Base-by-base conservation (phyloP, 768 basidiomycete genomes). In the Mycena vitilis region DNA sequence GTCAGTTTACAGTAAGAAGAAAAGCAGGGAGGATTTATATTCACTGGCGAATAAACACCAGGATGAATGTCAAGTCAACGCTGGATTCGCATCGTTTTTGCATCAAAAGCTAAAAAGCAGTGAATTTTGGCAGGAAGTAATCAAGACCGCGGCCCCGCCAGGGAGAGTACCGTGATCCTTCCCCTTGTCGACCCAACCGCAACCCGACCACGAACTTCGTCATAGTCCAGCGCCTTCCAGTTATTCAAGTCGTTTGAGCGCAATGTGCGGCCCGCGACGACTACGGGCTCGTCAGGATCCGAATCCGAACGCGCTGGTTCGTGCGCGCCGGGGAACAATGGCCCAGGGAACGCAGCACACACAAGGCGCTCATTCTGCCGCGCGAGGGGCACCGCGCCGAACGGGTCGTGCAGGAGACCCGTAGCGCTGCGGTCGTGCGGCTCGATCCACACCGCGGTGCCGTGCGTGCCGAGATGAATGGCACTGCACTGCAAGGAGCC, bases 391-490 rank as follows among this genome's bases (percentile, higher is more conserved):
- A 69, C 30, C 30, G 30, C 30, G 30, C 30, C 60, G 23, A 68
- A 30, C 8, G n/a, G 47, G n/a, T 62, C 62, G 4, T 75, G 75
- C 72, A 84, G 69, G 66, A 83, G 77, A 36, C 85, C 86, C 1
- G 71, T 79, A 5, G 73, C 73, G 10, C 82, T 79, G 66, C 80
- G 82, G 70, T 84, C 84, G 64, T 77, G 83, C 30, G 91, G 90
- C 63, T 86, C 85, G 25, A 91, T 82, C 89, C 90, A 91, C 10
- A 86, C 79, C 2, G 89, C 89, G 0, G 89, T 89, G 8, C 89
- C 88, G 67, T 83, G 78, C 11, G 78, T 74, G 1, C 90, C 89
- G 37, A 91, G 80, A 20, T 83, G 76, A 64, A 91, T 82, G 66
- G 84, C 80, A 15, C 83, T 81, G 70, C 88, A 91, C 40, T 85